Evolutionary conservation across 2,329 filamentous ascomycete genomes (phyloP), one percentile per base, ranked within the genome.

Genomic region (Alternaria sp.): DNA sequence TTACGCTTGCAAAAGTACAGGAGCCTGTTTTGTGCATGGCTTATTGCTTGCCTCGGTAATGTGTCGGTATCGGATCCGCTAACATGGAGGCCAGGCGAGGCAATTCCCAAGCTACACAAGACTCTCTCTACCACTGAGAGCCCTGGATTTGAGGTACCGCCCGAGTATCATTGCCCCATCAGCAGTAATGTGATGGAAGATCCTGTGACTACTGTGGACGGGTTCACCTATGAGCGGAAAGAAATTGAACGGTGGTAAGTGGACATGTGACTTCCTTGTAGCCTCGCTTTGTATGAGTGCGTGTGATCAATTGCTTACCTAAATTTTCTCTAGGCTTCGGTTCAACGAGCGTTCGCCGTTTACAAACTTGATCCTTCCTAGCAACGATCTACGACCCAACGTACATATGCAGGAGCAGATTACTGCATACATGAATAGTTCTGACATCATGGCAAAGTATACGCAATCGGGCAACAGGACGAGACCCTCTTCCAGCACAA

Each of bases 201-300:
- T 57, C 75, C 78, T 5, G 78, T 79, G 16, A 63, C 42, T 2
- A 73, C 78, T 3, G 53, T 62, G 3, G 76, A 80, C 51, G 66
- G 68, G 1, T 72, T 73, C 54, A 75, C 66, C 0, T 80, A 78
- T 51, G 75, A 77, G 43, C 67, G 73, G 16, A 38, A 38, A 38
- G 34, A 38, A n/a, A 38, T 38, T 38, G 34, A 38, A n/a, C 34
- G 34, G 7, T 38, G 34, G 34, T n/a, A n/a, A n/a, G 34, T 38
- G 32, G 14, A 34, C 5, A 34, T 16, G 5, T 34, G 32, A 16
- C 32, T 34, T 34, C 32, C 6, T 38, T 16, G 34, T 38, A n/a
- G 16, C 14, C 34, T 38, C 14, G 14, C 34, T n/a, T n/a, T 38
- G 7, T n/a, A 38, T 14, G 34, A 38, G 34, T n/a, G 34, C 14